Conservation (phyloP, 257 asterid genomes). For the Asclepias syriaca region DNA sequence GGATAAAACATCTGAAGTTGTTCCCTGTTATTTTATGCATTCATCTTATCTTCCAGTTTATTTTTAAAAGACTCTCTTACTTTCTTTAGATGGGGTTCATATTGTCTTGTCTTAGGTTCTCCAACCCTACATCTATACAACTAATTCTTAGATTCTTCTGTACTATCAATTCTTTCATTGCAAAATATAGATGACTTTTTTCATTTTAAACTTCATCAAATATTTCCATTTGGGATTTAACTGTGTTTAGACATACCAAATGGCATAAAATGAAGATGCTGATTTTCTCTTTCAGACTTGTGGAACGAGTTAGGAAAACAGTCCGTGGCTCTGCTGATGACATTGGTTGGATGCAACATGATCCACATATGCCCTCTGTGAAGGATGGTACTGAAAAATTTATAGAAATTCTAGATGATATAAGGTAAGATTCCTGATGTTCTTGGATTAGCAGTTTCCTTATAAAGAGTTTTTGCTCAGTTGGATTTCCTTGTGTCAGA, state of each 20-base stretch:
- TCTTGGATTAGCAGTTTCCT: background rate
- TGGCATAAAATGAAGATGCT: background rate
- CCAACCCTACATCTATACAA: background rate
- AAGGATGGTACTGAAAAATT: constrained; percentile 84
- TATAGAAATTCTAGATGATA: constrained; percentile 68
- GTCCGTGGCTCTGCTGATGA: constrained; percentile 96
- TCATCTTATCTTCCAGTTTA: background rate
- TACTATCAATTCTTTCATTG: background rate
- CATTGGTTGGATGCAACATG: constrained; percentile 89
- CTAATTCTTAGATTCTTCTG: background rate
- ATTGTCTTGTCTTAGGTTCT: background rate
- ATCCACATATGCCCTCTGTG: constrained; percentile 77
- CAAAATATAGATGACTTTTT: background rate
- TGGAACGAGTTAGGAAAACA: constrained; percentile 69
- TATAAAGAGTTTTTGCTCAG: constrained; percentile 18
- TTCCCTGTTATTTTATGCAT: background rate
- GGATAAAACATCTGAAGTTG: background rate
- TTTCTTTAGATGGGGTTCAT: background rate
- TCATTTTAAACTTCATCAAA: background rate
- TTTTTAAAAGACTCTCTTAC: background rate
- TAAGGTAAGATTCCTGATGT: constrained; percentile 38
- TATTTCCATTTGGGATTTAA: background rate
- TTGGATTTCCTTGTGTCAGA: constrained; percentile 39
- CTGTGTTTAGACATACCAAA: background rate
- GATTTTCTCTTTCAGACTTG: constrained; percentile 25